Conservation (phyloP, 2,329 filamentous ascomycete genomes). For the Phyllosticta capitalensis region DNA sequence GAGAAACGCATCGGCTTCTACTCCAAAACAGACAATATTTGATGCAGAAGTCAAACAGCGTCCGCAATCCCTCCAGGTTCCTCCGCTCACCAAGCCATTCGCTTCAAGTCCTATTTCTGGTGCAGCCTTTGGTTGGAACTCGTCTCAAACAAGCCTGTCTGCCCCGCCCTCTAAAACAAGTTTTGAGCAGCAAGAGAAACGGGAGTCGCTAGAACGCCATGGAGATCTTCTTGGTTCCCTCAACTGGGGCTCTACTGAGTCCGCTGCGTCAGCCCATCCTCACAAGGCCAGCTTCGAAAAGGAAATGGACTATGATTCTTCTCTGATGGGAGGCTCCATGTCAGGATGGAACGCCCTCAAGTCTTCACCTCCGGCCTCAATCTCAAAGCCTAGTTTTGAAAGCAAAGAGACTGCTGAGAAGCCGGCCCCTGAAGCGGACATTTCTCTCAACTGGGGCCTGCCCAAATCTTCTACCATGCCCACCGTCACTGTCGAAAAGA, state of each 20-base stretch:
- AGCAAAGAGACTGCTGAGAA: not conserved
- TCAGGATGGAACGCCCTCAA: not conserved
- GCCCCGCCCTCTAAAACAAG: slow-evolving; percentile 3
- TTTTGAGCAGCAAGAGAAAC: not conserved
- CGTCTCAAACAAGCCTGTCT: not conserved
- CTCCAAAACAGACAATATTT: not conserved
- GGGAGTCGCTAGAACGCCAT: not conserved
- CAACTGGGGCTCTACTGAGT: not conserved
- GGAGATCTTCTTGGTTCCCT: not conserved
- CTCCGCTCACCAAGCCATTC: not conserved
- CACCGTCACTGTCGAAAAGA: not conserved
- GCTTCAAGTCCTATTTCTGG: not conserved
- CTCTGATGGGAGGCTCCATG: not conserved
- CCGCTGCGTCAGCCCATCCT: not conserved
- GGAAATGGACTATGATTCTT: not conserved
- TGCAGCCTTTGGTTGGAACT: not conserved
- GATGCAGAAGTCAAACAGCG: slow-evolving; percentile 7
- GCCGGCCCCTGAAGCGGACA: not conserved
- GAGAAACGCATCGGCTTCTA: slow-evolving; percentile 2
- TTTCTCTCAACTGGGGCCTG: not conserved
- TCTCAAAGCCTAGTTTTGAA: not conserved
- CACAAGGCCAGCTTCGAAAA: not conserved
- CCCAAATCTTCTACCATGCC: not conserved
- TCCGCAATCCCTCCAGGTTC: not conserved
- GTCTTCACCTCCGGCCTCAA: not conserved